These are phyloP conservation scores for Phlebopus sp. DNA, from an alignment of 1,284 basidiomycete genomes.

Conservation along the genomic window DNA sequence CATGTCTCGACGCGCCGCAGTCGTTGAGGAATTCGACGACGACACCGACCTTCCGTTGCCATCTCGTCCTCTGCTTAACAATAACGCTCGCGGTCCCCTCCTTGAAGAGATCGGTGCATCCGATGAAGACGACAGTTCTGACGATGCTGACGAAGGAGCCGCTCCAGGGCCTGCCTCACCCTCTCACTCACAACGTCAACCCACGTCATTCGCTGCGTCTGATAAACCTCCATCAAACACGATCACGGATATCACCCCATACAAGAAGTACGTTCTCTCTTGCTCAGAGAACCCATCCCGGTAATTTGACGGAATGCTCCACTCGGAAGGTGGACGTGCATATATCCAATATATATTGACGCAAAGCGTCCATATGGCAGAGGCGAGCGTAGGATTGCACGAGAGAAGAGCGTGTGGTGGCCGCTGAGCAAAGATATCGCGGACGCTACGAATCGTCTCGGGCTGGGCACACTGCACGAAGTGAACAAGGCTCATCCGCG, in stretches of 20 bases:
- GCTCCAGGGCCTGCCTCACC: constrained; percentile 51
- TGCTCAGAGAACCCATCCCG: background rate
- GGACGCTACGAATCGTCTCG: constrained; percentile 74
- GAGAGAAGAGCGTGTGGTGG: constrained; percentile 88
- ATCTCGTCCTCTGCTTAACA: constrained; percentile 59
- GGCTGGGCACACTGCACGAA: constrained; percentile 82
- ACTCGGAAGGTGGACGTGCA: constrained; percentile 77
- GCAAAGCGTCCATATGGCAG: constrained; percentile 86
- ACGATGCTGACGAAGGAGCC: constrained; percentile 38
- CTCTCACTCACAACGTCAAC: constrained; percentile 36
- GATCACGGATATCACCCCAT: constrained; percentile 73
- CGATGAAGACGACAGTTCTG: constrained; percentile 32
- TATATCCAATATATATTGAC: constrained; percentile 97
- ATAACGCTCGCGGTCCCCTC: constrained; percentile 68
- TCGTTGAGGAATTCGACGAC: constrained; percentile 82
- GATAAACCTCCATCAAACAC: constrained; percentile 32
- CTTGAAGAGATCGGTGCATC: constrained; percentile 62
- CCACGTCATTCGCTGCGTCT: constrained; percentile 21
- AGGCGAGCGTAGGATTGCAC: constrained; percentile 79
- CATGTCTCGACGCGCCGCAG: constrained; percentile 64
- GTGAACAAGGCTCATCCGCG: constrained; percentile 87
- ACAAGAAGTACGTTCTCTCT: constrained; percentile 60
- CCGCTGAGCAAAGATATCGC: constrained; percentile 91
- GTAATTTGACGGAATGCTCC: constrained; percentile 2
- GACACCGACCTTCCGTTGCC: constrained; percentile 82